Conservation (phyloP, 2,329 filamentous ascomycete species). For the Diaporthe eres region DNA sequence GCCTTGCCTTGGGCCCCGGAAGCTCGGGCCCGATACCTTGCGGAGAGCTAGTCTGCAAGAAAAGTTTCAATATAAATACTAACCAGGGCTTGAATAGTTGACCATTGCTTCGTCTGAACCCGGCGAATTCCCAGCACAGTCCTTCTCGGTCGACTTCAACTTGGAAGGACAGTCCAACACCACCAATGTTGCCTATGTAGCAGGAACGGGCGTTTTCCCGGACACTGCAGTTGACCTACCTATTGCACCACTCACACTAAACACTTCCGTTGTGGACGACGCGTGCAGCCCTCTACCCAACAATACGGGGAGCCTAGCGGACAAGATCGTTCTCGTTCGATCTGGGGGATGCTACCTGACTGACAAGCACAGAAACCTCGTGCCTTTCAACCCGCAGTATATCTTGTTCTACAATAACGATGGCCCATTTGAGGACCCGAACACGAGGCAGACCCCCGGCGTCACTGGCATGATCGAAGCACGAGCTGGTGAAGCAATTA, state of each 20-base stretch:
- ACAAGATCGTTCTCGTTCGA: constrained; percentile 56
- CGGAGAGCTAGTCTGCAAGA: neutral
- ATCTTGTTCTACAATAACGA: constrained; percentile 57
- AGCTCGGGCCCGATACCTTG: neutral
- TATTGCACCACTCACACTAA: constrained; percentile 41
- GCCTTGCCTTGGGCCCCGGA: neutral
- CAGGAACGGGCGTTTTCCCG: constrained; percentile 17
- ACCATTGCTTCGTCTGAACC: constrained; percentile 21
- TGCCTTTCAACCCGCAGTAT: constrained; percentile 56
- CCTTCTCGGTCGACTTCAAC: constrained; percentile 17
- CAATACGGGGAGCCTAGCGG: constrained; percentile 47
- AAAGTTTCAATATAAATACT: neutral
- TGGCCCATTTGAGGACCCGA: constrained; percentile 39
- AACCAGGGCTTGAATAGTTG: neutral
- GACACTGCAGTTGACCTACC: constrained; percentile 31
- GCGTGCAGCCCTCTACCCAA: constrained; percentile 52
- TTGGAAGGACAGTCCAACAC: constrained; percentile 2
- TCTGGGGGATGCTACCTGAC: constrained; percentile 48
- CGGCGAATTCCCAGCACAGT: neutral
- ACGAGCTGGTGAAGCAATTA: constrained; percentile 42
- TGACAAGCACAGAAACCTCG: constrained; percentile 54
- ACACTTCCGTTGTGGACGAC: constrained; percentile 45
- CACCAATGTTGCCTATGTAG: constrained; percentile 4
- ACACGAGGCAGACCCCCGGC: constrained; percentile 25
- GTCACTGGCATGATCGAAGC: constrained; percentile 41